Conservation (phyloP, 257 asterid genomes). For the Solanum ossicruentum region DNA sequence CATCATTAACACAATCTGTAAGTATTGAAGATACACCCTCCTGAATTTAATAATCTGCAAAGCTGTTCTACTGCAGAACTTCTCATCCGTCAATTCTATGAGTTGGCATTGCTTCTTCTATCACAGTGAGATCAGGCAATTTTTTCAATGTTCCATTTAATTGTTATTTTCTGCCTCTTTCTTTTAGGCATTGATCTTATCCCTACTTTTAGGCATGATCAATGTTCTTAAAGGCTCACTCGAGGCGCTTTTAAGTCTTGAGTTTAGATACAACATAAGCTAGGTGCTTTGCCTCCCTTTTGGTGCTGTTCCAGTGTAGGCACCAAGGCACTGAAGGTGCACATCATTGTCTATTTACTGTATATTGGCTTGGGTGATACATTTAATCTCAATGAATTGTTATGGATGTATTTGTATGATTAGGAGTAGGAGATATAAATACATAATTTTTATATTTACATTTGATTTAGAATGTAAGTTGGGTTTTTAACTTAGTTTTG, state of each 20-base stretch:
- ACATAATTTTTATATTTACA: not conserved
- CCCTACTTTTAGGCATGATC: not conserved
- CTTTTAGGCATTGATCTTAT: not conserved
- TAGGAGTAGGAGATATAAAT: not conserved
- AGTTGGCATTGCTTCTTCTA: not conserved
- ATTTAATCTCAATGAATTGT: not conserved
- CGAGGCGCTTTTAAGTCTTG: not conserved
- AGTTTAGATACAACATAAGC: not conserved
- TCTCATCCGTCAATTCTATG: not conserved
- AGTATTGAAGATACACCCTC: not conserved
- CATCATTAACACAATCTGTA: not conserved
- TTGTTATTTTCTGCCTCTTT: not conserved
- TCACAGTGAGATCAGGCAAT: not conserved
- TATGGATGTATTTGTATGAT: not conserved
- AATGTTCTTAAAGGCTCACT: not conserved
- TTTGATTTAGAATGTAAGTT: not conserved
- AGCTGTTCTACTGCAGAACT: not conserved
- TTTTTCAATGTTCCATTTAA: not conserved
- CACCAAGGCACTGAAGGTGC: not conserved
- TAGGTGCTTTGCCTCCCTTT: not conserved
- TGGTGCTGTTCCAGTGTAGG: not conserved
- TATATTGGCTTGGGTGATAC: not conserved
- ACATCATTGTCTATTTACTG: not conserved
- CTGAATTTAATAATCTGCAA: not conserved
- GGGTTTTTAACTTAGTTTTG: not conserved